These are phyloP conservation scores for Thamnidium elegans DNA, from an alignment of 192 early-diverging fungal species.

Conservation along the genomic window DNA sequence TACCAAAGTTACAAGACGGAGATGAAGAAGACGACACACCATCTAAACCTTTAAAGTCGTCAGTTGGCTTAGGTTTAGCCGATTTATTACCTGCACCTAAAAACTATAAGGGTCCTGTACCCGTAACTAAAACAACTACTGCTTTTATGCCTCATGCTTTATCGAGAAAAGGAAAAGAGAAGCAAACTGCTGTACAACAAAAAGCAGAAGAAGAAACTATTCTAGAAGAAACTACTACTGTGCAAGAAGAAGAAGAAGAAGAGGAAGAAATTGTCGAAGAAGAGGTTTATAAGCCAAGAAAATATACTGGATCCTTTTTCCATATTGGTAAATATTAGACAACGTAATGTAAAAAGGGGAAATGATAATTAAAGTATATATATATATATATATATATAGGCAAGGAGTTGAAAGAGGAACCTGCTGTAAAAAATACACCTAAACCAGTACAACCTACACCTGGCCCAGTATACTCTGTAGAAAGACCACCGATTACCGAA, in stretches of 20 bases:
- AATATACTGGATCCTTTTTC: slow-evolving; percentile 29
- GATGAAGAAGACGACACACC: slow-evolving; percentile 8
- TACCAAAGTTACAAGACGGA: neutral
- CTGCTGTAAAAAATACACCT: neutral
- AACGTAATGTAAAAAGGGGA: no score
- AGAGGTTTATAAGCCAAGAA: slow-evolving; percentile 12
- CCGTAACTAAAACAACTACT: slow-evolving; percentile 17
- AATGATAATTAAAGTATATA: no score
- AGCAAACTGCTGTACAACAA: slow-evolving; percentile 4
- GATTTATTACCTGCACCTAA: slow-evolving; percentile 26
- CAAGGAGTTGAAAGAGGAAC: slow-evolving; percentile 13
- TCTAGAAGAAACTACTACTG: neutral
- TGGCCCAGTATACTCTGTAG: neutral
- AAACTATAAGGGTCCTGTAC: neutral
- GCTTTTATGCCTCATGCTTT: slow-evolving; percentile 21
- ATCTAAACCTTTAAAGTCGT: neutral
- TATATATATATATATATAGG: neutral
- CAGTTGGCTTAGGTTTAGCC: slow-evolving; percentile 3
- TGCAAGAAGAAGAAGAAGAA: slow-evolving; percentile 1
- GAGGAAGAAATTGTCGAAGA: slow-evolving; percentile 17
- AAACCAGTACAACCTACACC: neutral
- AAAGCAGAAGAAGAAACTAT: slow-evolving; percentile 1
- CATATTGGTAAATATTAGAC: slow-evolving; percentile 19
- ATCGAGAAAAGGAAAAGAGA: slow-evolving; percentile 13
- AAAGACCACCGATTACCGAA: neutral